Evolutionary conservation across 2,329 filamentous ascomycete genomes (phyloP).

Genomic region (Nemania diffusa): DNA sequence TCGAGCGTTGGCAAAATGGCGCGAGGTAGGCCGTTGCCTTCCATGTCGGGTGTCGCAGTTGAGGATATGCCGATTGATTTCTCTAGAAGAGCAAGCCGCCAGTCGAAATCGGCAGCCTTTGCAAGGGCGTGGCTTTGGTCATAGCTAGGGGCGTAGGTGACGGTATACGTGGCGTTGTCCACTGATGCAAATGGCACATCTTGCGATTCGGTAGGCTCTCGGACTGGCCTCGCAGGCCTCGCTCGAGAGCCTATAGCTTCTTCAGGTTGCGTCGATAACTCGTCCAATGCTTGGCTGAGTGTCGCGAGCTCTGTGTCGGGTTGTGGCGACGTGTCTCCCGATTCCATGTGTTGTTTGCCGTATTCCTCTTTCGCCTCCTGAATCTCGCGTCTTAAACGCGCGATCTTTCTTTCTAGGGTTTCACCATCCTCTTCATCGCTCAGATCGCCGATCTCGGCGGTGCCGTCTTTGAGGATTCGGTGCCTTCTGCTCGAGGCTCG

Average conservation of each 20-base stretch:
- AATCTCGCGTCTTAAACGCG: constrained; percentile 80
- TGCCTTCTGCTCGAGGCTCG: constrained; percentile 76
- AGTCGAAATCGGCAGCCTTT: constrained; percentile 88
- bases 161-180: constrained; percentile 66
- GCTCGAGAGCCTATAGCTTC: constrained; percentile 39
- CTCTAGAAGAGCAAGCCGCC: constrained; percentile 81
- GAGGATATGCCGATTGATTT: constrained; percentile 81
- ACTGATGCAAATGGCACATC: constrained; percentile 34
- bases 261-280: constrained; percentile 60
- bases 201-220: constrained; percentile 38
- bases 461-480: constrained; percentile 70
- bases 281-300: constrained; percentile 77
- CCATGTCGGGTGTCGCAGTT: constrained; percentile 71
- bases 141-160: constrained; percentile 72
- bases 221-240: constrained; percentile 44
- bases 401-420: constrained; percentile 79
- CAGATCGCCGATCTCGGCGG: constrained; percentile 75
- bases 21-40: constrained; percentile 64
- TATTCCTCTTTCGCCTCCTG: constrained; percentile 62
- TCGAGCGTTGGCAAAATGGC: constrained; percentile 87
- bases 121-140: constrained; percentile 77
- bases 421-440: constrained; percentile 78
- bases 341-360: constrained; percentile 62
- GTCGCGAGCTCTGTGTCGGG: constrained; percentile 70
- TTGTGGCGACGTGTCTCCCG: constrained; percentile 55